Evolutionary conservation across 202 grass and related monocot species (phyloP), one percentile per base, ranked within the genome.

Genomic region (Eragrostis tef): DNA sequence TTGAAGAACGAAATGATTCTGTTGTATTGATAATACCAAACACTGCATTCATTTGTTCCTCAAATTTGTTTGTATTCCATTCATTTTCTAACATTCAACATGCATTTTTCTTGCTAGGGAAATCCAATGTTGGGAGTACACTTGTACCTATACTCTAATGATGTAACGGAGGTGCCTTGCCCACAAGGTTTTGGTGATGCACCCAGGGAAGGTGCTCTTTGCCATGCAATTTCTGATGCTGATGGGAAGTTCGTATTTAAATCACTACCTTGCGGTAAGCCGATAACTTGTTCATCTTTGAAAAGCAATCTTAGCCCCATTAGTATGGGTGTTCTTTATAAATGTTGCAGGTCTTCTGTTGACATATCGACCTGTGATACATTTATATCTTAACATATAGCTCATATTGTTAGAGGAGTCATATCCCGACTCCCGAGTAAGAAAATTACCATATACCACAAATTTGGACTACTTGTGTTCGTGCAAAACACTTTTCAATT

Each of bases 71-170:
- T 9, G 51, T 67, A 67, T 77, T 73, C 31, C 42, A 34, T 71
- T 26, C 22, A 69, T 69, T 74, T 81, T 64, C 47, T 75, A 27
- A 61, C 58, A 61, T 6, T 29, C 25, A 31, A 26, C 60, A 63
- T 72, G 26, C 15, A 64, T 64, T 74, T 81, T 65, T 41, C 67
- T 44, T 48, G 52, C 48, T 64, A 98, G 96, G 96, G 96, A 73
- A 98, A 98, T 72, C 96, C 96, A 39, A 98, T 98, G 67, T 84
- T 95, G 82, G 96, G 96, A 82, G 96, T 98, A 69, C 83, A 93
- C 53, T 25, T 98, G 21, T 98, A 90, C 77, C 78, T 98, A 54
- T 95, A 98, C 91, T 98, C 96, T 78, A 91, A 87, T 70, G 96
- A 98, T 42, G 70, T 98, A 45, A 79, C 52, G 3, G 74, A 90